A percentile compares a stretch with the other conserved stretches of the same genome.
These are phyloP conservation scores for Oryza rufipogon DNA, from an alignment of 176 grass and related monocot genomes.

Conservation along the genomic window DNA sequence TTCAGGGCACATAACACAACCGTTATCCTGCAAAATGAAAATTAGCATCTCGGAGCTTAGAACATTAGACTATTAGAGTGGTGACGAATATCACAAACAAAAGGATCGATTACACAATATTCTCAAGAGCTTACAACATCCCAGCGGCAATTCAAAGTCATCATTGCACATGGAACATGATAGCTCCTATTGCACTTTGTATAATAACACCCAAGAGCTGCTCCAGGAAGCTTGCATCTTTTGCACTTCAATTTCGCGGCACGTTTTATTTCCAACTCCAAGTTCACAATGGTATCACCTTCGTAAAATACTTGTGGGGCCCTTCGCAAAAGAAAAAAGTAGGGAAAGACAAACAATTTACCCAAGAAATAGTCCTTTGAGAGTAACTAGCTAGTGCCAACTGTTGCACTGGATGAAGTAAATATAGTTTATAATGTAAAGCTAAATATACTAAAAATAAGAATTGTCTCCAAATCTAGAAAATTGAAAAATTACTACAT, in stretches of 20 bases:
- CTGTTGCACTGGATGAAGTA: neutral
- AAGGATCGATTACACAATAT: neutral
- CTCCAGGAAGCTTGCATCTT: conserved; percentile 59
- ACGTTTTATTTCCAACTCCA: conserved; percentile 66
- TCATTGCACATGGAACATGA: conserved; percentile 58
- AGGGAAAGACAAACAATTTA: neutral
- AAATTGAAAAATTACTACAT: neutral
- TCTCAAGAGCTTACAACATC: conserved; percentile 56
- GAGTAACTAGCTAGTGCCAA: neutral
- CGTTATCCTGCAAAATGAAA: neutral
- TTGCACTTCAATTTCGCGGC: conserved; percentile 51
- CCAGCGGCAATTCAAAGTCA: conserved; percentile 57
- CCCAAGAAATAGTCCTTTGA: neutral
- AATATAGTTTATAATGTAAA: neutral
- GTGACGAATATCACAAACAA: neutral
- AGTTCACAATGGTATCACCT: conserved; percentile 46
- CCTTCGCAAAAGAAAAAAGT: conserved; percentile 50
- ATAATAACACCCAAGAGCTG: conserved; percentile 58
- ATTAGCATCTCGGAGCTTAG: neutral
- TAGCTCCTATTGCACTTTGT: conserved; percentile 28
- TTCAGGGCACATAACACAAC: conserved; percentile 39
- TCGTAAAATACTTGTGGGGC: conserved; percentile 46
- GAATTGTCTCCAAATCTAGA: neutral
- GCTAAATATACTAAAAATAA: neutral
- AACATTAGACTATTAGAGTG: conserved; percentile 9